phyloP scores from a whole-genome alignment of 2,329 filamentous ascomycete species.

The Myriosclerotinia curreyana region DNA sequence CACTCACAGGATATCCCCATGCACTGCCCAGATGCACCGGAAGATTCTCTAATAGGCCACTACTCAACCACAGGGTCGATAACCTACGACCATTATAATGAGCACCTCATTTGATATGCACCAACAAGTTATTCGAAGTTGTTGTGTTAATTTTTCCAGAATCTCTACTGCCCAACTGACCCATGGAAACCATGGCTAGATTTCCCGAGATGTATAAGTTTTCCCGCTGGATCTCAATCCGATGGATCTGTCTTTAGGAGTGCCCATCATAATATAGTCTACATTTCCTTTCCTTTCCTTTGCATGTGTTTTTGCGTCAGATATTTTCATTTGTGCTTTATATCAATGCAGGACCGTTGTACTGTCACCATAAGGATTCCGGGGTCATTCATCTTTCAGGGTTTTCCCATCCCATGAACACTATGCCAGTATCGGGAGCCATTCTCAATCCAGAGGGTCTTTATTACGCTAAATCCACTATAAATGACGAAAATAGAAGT shows the following conservation, averaged over 20 bases:
- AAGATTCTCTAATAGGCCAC: not conserved
- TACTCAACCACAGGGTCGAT: not conserved
- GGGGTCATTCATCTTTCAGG: not conserved
- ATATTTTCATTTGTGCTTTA: not conserved
- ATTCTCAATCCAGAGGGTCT: not conserved
- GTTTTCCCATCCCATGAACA: not conserved
- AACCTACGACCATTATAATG: not conserved
- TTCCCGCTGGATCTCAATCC: not conserved
- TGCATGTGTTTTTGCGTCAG: not conserved
- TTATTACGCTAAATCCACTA: not conserved
- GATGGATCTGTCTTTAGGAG: not conserved
- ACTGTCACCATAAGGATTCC: not conserved
- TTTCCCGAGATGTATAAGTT: conserved; percentile 2
- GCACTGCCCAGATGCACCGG: not conserved
- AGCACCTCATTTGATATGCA: not conserved
- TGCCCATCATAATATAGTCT: not conserved
- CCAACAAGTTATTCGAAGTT: not conserved
- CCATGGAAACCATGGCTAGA: not conserved
- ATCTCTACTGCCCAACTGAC: conserved; percentile 3
- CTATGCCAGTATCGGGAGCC: not conserved
- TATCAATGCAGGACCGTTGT: not conserved
- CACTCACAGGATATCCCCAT: not conserved
- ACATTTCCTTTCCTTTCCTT: not conserved
- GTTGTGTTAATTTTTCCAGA: not conserved
- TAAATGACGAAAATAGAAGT: not conserved